These are phyloP conservation scores for Saccharomyces pastorianus DNA, from an alignment of 1,139 yeast genomes.

Conservation along the genomic window DNA sequence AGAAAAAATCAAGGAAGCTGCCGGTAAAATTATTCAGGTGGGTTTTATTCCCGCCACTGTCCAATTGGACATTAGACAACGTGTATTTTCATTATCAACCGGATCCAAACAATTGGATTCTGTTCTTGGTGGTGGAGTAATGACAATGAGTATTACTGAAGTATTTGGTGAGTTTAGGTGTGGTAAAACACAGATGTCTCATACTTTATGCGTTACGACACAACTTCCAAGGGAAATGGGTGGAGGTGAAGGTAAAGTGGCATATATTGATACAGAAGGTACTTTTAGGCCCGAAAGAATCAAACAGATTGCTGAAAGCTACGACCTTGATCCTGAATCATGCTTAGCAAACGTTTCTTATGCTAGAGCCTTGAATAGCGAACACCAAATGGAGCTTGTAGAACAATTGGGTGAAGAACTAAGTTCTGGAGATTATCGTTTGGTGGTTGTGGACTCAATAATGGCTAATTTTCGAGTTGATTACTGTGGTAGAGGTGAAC, in stretches of 20 bases:
- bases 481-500: conserved; percentile 51
- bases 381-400: conserved; percentile 51
- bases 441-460: conserved; percentile 48
- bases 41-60: conserved; percentile 50
- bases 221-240: conserved; percentile 49
- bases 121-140: conserved; percentile 51
- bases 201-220: conserved; percentile 51
- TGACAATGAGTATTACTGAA: conserved; percentile 55
- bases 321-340: conserved; percentile 45
- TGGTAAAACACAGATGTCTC: conserved; percentile 55
- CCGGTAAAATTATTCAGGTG: conserved; percentile 41
- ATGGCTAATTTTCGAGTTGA: conserved; percentile 59
- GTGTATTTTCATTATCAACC: conserved; percentile 43
- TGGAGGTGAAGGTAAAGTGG: conserved; percentile 57
- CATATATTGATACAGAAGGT: conserved; percentile 55
- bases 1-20: conserved; percentile 56
- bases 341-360: conserved; percentile 49
- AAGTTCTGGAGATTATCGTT: conserved; percentile 42
- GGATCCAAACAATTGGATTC: conserved; percentile 49
- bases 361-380: conserved; percentile 53
- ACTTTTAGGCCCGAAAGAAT: conserved; percentile 54
- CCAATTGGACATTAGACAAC: conserved; percentile 43
- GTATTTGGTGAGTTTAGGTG: conserved; percentile 59
- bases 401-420: conserved; percentile 45
- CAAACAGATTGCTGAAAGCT: conserved; percentile 45